A percentile compares a stretch with the other conserved stretches of the same genome.
These are phyloP conservation scores for Cystobasidium sp. DNA, from an alignment of 1,284 basidiomycete species.

Conservation along the genomic window DNA sequence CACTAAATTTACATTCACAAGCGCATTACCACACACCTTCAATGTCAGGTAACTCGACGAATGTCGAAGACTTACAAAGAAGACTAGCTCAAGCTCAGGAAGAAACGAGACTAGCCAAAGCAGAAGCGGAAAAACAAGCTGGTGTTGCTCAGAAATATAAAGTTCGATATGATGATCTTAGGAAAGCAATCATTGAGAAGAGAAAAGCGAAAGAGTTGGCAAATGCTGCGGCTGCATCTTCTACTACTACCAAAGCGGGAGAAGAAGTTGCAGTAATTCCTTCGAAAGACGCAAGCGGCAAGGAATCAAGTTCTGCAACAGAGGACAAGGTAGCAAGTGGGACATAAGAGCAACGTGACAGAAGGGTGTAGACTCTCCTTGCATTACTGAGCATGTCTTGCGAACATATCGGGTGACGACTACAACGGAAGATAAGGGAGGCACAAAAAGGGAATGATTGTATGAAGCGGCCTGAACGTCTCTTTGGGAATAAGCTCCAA, in stretches of 20 bases:
- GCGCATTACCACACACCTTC: neutral
- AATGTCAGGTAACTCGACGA: neutral
- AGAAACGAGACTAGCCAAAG: slow-evolving; percentile 2
- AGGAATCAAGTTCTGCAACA: neutral
- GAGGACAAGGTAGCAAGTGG: neutral
- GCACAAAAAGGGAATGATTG: neutral
- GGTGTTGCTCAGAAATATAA: slow-evolving; percentile 25
- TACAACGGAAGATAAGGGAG: too few relatives aligned
- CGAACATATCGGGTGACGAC: too few relatives aligned
- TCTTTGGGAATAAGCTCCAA: slow-evolving; percentile 16
- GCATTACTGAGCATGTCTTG: neutral
- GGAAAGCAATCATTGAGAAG: slow-evolving; percentile 40
- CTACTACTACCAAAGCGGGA: neutral
- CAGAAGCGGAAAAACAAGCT: slow-evolving; percentile 10
- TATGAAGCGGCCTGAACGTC: slow-evolving; percentile 36
- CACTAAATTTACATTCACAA: neutral
- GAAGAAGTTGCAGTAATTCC: neutral
- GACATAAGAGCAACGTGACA: neutral
- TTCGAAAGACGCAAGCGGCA: neutral
- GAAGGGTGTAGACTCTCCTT: neutral
- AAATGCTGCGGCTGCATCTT: slow-evolving; percentile 6
- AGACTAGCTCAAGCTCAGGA: slow-evolving; percentile 12
- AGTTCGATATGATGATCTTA: slow-evolving; percentile 35
- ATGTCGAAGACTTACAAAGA: slow-evolving; percentile 7
- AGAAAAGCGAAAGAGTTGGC: slow-evolving; percentile 38